Conservation (phyloP, 75 land plant genomes). For the Adiantum capillusveneris region DNA sequence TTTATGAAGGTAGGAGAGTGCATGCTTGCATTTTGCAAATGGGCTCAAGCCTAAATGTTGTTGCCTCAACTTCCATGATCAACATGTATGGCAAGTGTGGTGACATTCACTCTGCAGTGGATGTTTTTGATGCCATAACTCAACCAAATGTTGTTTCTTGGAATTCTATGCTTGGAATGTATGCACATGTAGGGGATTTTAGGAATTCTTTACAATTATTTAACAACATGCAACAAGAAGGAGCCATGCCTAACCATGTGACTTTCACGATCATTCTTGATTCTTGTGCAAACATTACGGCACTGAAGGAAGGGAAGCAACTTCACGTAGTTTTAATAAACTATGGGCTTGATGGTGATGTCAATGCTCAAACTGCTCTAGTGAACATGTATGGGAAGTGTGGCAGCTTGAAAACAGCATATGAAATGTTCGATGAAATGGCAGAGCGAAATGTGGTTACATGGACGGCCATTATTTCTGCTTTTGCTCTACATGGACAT, state of each 20-base stretch:
- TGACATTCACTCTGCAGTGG: too few species aligned
- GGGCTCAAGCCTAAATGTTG: too few species aligned
- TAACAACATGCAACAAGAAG: not conserved
- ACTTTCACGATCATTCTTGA: slow-evolving; percentile 12
- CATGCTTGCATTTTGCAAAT: too few species aligned
- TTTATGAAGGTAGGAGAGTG: not conserved
- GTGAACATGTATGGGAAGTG: slow-evolving; percentile 36
- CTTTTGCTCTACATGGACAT: slow-evolving; percentile 14
- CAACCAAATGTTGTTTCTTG: too few species aligned
- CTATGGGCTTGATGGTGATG: slow-evolving; percentile 4
- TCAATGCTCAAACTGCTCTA: slow-evolving; percentile 20
- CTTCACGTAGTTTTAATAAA: slow-evolving; percentile 10
- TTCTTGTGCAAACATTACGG: slow-evolving; percentile 12
- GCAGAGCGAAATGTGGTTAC: slow-evolving; percentile 13
- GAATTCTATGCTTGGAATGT: too few species aligned
- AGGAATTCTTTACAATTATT: not conserved
- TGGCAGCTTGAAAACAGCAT: slow-evolving; percentile 6
- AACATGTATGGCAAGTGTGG: too few species aligned
- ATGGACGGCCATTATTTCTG: slow-evolving; percentile 21
- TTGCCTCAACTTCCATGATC: too few species aligned
- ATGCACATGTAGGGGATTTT: too few species aligned
- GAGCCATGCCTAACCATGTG: slow-evolving; percentile 10
- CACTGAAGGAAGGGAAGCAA: slow-evolving; percentile 8
- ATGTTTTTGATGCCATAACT: too few species aligned
- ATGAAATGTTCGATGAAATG: slow-evolving; percentile 14